Conservation (phyloP, 768 basidiomycete species). For the Leccinum broughii region DNA sequence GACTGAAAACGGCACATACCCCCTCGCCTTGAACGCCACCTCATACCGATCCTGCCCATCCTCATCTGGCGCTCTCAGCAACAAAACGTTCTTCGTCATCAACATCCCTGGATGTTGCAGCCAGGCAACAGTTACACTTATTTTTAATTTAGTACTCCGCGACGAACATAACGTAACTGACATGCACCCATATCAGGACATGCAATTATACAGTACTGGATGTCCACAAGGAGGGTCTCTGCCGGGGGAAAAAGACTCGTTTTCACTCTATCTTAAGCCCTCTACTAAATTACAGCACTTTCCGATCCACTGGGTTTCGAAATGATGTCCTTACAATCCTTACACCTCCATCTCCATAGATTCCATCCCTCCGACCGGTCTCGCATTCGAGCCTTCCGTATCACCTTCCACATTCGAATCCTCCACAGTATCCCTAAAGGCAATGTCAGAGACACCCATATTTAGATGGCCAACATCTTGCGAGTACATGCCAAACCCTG, state of each 20-base stretch:
- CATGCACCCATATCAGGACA: too few species aligned
- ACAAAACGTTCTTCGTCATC: constrained; percentile 36
- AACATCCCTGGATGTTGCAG: not conserved
- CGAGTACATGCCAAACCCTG: not conserved
- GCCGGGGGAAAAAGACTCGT: not conserved
- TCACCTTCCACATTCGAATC: not conserved
- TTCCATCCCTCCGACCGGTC: not conserved
- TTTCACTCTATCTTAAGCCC: not conserved
- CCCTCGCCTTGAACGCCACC: constrained; percentile 42
- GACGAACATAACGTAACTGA: not conserved
- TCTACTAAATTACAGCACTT: not conserved
- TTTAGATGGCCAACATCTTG: not conserved
- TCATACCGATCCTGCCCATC: constrained; percentile 59
- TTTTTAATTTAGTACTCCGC: too few species aligned
- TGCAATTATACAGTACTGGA: not conserved
- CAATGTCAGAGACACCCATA: not conserved
- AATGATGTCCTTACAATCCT: not conserved
- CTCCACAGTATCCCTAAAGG: not conserved
- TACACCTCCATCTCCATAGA: not conserved
- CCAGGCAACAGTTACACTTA: too few species aligned
- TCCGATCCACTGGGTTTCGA: not conserved
- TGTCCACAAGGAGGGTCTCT: not conserved
- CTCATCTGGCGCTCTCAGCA: constrained; percentile 41
- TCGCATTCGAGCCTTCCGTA: not conserved
- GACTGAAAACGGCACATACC: constrained; percentile 58